These are phyloP conservation scores for Haplosporangium sp. DNA, from an alignment of 371 early-diverging fungal genomes.

Conservation along the genomic window DNA sequence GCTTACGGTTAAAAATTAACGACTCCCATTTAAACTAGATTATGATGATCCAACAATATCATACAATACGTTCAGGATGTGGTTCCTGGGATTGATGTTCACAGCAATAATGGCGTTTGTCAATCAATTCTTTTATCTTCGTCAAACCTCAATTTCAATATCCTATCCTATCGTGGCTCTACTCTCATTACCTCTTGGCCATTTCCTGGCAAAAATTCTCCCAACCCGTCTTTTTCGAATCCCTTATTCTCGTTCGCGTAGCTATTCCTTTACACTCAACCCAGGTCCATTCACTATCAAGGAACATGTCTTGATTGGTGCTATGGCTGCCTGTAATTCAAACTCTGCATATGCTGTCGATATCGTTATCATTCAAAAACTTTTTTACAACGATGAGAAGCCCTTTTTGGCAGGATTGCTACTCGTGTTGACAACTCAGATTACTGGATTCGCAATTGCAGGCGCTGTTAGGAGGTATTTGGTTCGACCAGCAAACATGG, in stretches of 20 bases:
- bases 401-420: slow-evolving; percentile 71
- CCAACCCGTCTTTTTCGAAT: slow-evolving; percentile 75
- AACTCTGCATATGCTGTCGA: slow-evolving; percentile 81
- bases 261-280: slow-evolving; percentile 64
- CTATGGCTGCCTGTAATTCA: slow-evolving; percentile 56
- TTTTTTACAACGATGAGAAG: slow-evolving; percentile 71
- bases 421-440: slow-evolving; percentile 77
- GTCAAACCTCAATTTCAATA: slow-evolving; percentile 59
- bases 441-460: slow-evolving; percentile 87
- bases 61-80: slow-evolving; percentile 81
- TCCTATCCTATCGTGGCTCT: slow-evolving; percentile 67
- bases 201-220: slow-evolving; percentile 68
- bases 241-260: slow-evolving; percentile 29
- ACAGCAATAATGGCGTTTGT: slow-evolving; percentile 68
- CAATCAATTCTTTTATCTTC: slow-evolving; percentile 83
- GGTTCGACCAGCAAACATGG: slow-evolving; percentile 87
- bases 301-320: slow-evolving; percentile 74
- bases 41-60: slow-evolving; percentile 75
- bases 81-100: slow-evolving; percentile 75
- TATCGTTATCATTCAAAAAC: slow-evolving; percentile 75
- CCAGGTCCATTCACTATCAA: slow-evolving; percentile 83
- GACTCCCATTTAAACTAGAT: slow-evolving; percentile 22
- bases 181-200: slow-evolving; percentile 74
- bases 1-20: too few species aligned
- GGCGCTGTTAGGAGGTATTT: slow-evolving; percentile 77